These are phyloP conservation scores for Phylloporus sp. DNA, from an alignment of 768 basidiomycete species.

Conservation along the genomic window DNA sequence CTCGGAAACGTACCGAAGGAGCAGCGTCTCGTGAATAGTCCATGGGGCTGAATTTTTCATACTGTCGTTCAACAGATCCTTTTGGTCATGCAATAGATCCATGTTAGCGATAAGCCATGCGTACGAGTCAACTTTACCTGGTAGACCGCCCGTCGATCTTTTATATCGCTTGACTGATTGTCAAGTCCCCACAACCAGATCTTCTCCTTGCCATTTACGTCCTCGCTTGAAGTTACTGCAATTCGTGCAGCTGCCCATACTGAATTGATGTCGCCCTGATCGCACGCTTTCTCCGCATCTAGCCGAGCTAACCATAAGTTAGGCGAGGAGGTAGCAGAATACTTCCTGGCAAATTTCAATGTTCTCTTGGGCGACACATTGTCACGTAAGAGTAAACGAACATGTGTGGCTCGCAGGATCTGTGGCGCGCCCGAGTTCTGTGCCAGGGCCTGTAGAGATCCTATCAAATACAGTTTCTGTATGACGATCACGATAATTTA, in stretches of 20 bases:
- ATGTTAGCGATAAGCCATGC: background rate
- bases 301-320: slow-evolving; percentile 54
- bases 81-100: slow-evolving; percentile 1
- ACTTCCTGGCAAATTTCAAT: slow-evolving; percentile 41
- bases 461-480: slow-evolving; percentile 55
- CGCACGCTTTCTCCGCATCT: slow-evolving; percentile 36
- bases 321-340: slow-evolving; percentile 39
- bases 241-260: slow-evolving; percentile 46
- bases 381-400: slow-evolving; percentile 32
- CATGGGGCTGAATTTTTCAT: slow-evolving; percentile 38
- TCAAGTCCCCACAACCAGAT: slow-evolving; percentile 58
- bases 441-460: slow-evolving; percentile 39
- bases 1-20: slow-evolving; percentile 42
- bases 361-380: slow-evolving; percentile 31
- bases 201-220: slow-evolving; percentile 28
- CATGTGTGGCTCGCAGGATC: slow-evolving; percentile 34
- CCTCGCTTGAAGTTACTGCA: slow-evolving; percentile 24
- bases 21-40: slow-evolving; percentile 44
- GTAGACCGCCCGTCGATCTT: slow-evolving; percentile 24
- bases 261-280: slow-evolving; percentile 23
- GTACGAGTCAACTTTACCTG: slow-evolving; percentile 28
- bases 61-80: slow-evolving; percentile 47
- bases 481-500: background rate
- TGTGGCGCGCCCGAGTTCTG: slow-evolving; percentile 18
- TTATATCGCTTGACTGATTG: slow-evolving; percentile 12